Base-by-base conservation (phyloP, 2,329 filamentous ascomycete genomes). In the Ophiosphaerella narmari region DNA sequence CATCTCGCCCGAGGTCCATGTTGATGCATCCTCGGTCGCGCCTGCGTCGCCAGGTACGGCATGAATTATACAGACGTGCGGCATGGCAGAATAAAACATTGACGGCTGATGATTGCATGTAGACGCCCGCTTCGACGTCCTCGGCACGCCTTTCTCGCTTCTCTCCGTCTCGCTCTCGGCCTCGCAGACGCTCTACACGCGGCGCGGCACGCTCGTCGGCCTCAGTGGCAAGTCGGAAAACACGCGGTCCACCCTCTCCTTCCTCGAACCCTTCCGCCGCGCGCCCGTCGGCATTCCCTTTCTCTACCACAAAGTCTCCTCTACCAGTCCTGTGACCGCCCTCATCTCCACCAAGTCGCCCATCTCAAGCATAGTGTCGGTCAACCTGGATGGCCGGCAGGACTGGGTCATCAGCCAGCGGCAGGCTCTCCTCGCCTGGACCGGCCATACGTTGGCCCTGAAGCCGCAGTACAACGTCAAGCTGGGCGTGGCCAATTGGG, bases 61-160 rank as follows among this genome's bases (percentile, higher is more conserved):
- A 21, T 21, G 18, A 21, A 21, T 21, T 21, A 21, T 21, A 21
- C 18, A 21, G 18, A 21, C 18, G 18, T 21, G 18, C 18, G 4
- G 18, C 18, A 21, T 21, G 18, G 3, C 18, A 4, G 18, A 21
- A 21, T 21, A 21, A 31, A 9, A 31, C 11, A 26, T 48, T n/a
- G 39, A 37, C 11, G 11, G 0, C 32, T 0, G 26, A 1, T 9
- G 53, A 34, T 16, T 12, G 32, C 13, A 29, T 43, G 46, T 62
- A 97, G 94, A 97, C 82, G 94, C 94, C 46, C 86, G 87, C 50
- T 99, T 99, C 74, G 91, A 97, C 75, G 91, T 97, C 40, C 80
- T 99, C 58, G 94, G 94, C 55, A 85, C 90, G 21, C 91, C 93
- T 1, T 94, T 94, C 75, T 97, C 94, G 47, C 85, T 99, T 57